Conservation (phyloP, 192 early-diverging fungal genomes). For the Coemansia sp. region DNA sequence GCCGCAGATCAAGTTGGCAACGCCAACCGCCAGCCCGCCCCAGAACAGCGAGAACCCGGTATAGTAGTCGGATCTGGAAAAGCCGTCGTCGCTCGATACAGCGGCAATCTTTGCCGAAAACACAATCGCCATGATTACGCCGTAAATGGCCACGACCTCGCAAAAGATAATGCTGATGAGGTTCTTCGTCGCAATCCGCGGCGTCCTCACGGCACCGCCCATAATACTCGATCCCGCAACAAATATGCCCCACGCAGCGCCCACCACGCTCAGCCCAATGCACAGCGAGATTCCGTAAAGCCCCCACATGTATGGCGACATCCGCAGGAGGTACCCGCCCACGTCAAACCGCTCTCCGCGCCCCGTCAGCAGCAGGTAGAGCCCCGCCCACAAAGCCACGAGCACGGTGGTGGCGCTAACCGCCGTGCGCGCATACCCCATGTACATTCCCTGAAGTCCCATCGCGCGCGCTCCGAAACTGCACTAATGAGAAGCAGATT, state of each 20-base stretch:
- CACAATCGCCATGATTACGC: slow-evolving; percentile 97
- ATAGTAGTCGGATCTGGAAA: slow-evolving; percentile 61
- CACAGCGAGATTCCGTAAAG: slow-evolving; percentile 76
- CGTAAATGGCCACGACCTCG: slow-evolving; percentile 99
- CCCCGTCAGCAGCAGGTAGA: slow-evolving; percentile 83
- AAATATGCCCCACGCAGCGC: slow-evolving; percentile 97
- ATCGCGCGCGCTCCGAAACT: too few species aligned
- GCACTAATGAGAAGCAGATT: too few species aligned
- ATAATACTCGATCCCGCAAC: slow-evolving; percentile 84
- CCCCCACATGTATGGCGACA: slow-evolving; percentile 87
- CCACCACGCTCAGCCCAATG: slow-evolving; percentile 83
- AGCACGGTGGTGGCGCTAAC: slow-evolving; percentile 1
- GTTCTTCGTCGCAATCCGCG: slow-evolving; percentile 94
- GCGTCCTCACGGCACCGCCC: slow-evolving; percentile 82
- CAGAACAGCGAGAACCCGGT: slow-evolving; percentile 94
- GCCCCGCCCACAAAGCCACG: slow-evolving; percentile 40
- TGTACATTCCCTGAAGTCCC: too few species aligned
- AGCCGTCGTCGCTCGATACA: slow-evolving; percentile 43
- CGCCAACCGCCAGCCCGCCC: slow-evolving; percentile 91
- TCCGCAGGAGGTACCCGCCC: slow-evolving; percentile 67
- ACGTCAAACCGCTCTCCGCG: slow-evolving; percentile 86
- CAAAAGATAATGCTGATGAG: slow-evolving; percentile 98
- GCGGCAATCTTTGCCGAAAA: slow-evolving; percentile 80
- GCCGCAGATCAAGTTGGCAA: slow-evolving; percentile 91
- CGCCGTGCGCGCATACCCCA: slow-evolving; percentile 16